These are phyloP conservation scores for Colletotrichum limetticola DNA, from an alignment of 2,329 filamentous ascomycete species.

Conservation along the genomic window DNA sequence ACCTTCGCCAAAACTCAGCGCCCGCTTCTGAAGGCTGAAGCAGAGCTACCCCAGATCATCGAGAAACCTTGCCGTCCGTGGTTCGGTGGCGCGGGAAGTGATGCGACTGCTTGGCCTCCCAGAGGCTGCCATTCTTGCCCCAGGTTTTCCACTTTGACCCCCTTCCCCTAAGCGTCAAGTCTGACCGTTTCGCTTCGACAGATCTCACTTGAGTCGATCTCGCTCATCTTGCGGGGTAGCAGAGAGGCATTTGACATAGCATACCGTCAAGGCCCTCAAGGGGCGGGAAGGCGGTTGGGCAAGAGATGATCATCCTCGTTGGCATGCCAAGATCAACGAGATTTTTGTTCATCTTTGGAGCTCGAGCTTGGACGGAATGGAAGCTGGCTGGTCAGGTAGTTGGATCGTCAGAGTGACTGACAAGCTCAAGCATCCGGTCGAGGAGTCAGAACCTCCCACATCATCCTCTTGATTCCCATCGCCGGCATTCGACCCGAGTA, in stretches of 20 bases:
- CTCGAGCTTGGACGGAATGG: neutral
- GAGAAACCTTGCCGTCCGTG: neutral
- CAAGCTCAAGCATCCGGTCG: neutral
- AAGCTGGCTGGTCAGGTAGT: neutral
- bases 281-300: neutral
- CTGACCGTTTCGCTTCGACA: slow-evolving; percentile 26
- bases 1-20: too few relatives aligned
- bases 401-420: neutral
- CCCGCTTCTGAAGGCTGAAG: neutral
- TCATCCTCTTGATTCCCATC: neutral
- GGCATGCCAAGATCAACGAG: neutral
- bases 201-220: slow-evolving; percentile 25
- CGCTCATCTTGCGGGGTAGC: slow-evolving; percentile 27
- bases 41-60: slow-evolving; percentile 12
- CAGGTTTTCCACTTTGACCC: slow-evolving; percentile 15
- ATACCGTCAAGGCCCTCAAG: neutral
- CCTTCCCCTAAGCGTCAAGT: slow-evolving; percentile 12
- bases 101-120: slow-evolving; percentile 23
- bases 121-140: slow-evolving; percentile 8
- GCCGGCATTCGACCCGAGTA: slow-evolving; percentile 21
- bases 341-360: neutral
- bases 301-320: neutral
- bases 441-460: neutral
- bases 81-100: slow-evolving; percentile 17
- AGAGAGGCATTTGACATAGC: neutral